Percentiles rank a stretch among this genome's conserved stretches.
Conservation (phyloP, 148 eudicot species). For the Bassia scoparia region DNA sequence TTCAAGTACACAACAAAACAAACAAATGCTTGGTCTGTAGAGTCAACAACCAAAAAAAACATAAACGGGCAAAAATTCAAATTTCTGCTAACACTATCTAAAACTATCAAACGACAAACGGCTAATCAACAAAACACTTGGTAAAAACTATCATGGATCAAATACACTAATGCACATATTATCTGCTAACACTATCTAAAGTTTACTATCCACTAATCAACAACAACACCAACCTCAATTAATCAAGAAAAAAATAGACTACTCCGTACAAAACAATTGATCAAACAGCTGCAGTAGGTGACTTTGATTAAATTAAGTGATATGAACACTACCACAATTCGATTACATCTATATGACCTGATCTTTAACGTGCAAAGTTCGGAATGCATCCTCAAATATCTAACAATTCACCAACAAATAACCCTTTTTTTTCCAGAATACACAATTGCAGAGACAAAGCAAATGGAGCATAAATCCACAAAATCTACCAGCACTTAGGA, state of each 20-base stretch:
- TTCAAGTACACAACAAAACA: no score
- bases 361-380: background rate
- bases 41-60: no score
- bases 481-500: background rate
- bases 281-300: no score
- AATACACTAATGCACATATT: background rate
- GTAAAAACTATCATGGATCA: background rate
- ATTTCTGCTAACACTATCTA: no score
- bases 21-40: no score
- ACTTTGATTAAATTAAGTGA: background rate
- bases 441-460: background rate
- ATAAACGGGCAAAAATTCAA: no score
- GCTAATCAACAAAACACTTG: no score
- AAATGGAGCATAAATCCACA: background rate
- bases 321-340: constrained; percentile 3
- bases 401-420: background rate
- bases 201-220: background rate
- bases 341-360: background rate
- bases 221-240: background rate
- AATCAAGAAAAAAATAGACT: no score
- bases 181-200: background rate
- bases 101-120: no score
- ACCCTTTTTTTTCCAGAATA: background rate
- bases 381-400: background rate
- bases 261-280: no score